Base-by-base conservation (phyloP, 2,329 filamentous ascomycete species). In the Talaromyces funiculosus region DNA sequence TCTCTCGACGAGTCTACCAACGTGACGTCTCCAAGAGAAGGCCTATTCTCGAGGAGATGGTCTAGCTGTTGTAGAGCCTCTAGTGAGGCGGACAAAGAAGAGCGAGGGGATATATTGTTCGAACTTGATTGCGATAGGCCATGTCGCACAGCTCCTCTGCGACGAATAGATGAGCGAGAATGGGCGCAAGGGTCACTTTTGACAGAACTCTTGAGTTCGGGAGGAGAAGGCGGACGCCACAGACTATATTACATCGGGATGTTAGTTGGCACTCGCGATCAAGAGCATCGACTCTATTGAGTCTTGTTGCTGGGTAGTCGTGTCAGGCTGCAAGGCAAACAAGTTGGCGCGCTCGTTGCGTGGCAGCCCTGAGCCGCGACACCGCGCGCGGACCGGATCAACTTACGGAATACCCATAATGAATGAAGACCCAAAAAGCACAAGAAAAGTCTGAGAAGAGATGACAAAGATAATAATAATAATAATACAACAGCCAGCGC, bases 161-260 rank as follows among this genome's bases (percentile, higher is more conserved):
- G 81, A 62, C 84, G 81, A 67, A 87, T 86, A 43, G 82, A 73
- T 40, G 83, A 86, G 68, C 84, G 82, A 59, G 79, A 74, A 60
- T 77, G 70, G 51, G 82, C 82, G 61, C 80, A 79, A 38, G 78
- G 71, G 67, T 86, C 84, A 64, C 70, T 72, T 70, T 84, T 85
- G 64, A 76, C 69, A 57, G 76, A 70, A 61, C 76, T 73, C 58
- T 76, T 78, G 24, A 72, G 71, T 60, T 77, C 75, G 62, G 78
- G 73, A 53, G 78, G 76, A 42, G 78, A 76, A 56, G 82, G 81
- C 68, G 82, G 80, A 71, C 78, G 78, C 77, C 79, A 86, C 73
- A 86, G 79, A 63, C 81, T 82, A 65, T 51, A 22, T 20, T 35
- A 49, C 10, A 64, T 45, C 59, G n/a, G 26, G 42, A 57, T 29